Evolutionary conservation across 371 early-diverging fungal genomes (phyloP), one percentile per base, ranked within the genome.

Genomic region (Conidiobolus incongruus): DNA sequence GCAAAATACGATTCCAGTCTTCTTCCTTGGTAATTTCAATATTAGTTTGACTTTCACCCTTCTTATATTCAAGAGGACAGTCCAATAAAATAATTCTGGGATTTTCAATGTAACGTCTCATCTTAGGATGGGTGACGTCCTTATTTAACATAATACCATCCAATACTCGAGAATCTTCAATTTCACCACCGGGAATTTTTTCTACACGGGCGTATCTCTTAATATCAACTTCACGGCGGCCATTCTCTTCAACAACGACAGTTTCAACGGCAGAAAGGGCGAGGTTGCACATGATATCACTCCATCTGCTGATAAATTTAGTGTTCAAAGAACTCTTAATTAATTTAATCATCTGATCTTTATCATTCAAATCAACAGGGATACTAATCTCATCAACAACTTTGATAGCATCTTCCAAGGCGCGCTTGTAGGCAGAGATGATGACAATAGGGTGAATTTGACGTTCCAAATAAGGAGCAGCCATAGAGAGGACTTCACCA

Each of bases 31-130:
- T 77, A 49, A 99, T 86, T 66, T 99, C 99, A 54, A 96, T 91
- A 61, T 88, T 87, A 38, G 99, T 99, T 64, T 98, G 96, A 36
- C 93, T 93, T 65, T 99, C 99, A 45, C 98, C 98, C 78, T 99
- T 99, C 68, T 98, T 98, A 77, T 99, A 99, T 66, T 99, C 99
- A 39, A 99, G 74, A 23, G 98, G 96, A 58, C 96, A 97, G 68
- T 99, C 99, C 47, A 99, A 66, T 46, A 99, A 68, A 12, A 99
- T 65, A 52, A 99, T 75, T 47, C 96, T 81, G 16, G 99, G 99
- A 63, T 98, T 97, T 60, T 92, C 89, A 47, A 99, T 98, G 45
- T 69, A 70, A 47, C 94, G 84, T 51, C 97, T 84, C 99, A 99
- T 99, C 68, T 93, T 90, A 50, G 98, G 86, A 63, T 99, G 99